Base-by-base conservation (phyloP, 257 asterid species). In the Solanum dulcamara region DNA sequence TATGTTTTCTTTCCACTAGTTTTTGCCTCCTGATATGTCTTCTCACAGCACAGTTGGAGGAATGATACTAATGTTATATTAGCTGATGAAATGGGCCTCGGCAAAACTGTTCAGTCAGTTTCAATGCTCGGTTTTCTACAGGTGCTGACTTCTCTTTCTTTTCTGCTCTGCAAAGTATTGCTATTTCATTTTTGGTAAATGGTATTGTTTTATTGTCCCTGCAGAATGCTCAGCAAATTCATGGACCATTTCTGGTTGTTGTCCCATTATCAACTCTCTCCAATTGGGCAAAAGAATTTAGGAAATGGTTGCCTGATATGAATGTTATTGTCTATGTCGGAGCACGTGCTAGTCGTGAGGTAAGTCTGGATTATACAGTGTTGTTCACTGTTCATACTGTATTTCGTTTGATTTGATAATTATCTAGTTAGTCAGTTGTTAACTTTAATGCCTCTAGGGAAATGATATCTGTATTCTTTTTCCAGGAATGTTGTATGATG, bases 61-160 rank as follows among this genome's bases (percentile, higher is more conserved):
- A 97, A 97, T 88, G 99, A 97, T 85, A 95, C 99, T 38, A 97
- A 95, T 92, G 99, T 97, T 33, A 97, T 97, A 87, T 90, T 97
- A 90, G 99, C 98, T 85, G 99, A 97, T 92, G 99, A 97, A 91
- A 97, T 95, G 99, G 99, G 99, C 84, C 98, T 97, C 80, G 99
- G 99, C 84, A 97, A 97, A 91, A 97, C 99, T 87, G 98, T 97
- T 79, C 99, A 97, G 93, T 94, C 99, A 50, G 99, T 95, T 90
- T 95, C 99, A 60, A 94, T 97, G 99, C 97, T 97, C 84, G 99
- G 99, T 70, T 97, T 97, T 91, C 89, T 97, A 86, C 99, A 97
- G 99, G 99, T 93, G 89, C 86, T 46, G 50, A 28, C 28, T 67
- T 85, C 38, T 64, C 33, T 79, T 57, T 42, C 62, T 79, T 42